Conservation (phyloP, 164 flowering plant genomes). For the Magnolia officinalis region DNA sequence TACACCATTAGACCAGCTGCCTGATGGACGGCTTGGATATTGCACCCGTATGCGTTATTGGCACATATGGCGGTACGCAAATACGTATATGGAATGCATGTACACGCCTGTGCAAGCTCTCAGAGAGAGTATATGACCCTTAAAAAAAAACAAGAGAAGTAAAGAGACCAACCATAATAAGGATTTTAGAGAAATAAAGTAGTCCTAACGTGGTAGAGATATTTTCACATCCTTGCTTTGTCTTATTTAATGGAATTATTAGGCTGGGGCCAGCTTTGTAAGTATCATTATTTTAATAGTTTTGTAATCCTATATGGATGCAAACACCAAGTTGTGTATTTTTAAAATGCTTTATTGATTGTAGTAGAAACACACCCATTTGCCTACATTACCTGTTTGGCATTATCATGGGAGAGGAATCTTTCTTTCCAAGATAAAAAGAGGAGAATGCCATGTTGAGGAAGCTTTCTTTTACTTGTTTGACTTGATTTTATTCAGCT, state of each 20-base stretch:
- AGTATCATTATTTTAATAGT: background rate
- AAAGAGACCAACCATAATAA: too few species aligned
- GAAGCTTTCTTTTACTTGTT: background rate
- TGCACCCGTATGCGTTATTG: too few species aligned
- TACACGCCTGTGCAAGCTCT: too few species aligned
- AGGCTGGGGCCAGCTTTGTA: background rate
- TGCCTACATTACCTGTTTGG: constrained; percentile 10
- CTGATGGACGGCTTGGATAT: too few species aligned
- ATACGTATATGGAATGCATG: too few species aligned
- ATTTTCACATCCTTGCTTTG: background rate
- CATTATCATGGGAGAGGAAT: constrained; percentile 20
- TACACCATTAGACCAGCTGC: too few species aligned
- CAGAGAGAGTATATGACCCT: background rate
- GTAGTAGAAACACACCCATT: constrained; percentile 4
- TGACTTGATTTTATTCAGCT: background rate
- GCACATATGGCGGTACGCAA: too few species aligned
- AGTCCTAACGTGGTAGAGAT: background rate
- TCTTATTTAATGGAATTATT: background rate
- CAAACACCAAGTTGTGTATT: background rate
- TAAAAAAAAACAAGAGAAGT: background rate
- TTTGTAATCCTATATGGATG: background rate
- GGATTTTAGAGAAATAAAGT: too few species aligned
- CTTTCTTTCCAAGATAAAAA: constrained; percentile 9
- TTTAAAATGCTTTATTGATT: background rate
- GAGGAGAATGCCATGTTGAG: constrained; percentile 8